A percentile compares a stretch with the other conserved stretches of the same genome.
Conservation (phyloP, 768 basidiomycete species). For the Auricularia heimuer region DNA sequence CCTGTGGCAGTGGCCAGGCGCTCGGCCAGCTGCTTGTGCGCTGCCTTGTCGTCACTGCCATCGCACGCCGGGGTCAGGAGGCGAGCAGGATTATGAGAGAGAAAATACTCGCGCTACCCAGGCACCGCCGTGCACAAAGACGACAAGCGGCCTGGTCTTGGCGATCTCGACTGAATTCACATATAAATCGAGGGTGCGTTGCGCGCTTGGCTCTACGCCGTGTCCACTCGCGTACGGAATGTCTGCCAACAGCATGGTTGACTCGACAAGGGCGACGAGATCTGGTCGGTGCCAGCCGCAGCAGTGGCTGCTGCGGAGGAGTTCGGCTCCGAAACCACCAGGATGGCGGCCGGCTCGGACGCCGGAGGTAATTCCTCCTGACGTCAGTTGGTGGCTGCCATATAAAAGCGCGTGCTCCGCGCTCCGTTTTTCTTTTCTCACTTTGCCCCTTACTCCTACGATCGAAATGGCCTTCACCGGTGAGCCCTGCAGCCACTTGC, state of each 20-base stretch:
- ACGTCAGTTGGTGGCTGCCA: not conserved
- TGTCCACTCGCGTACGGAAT: not conserved
- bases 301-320: too few species aligned
- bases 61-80: not conserved
- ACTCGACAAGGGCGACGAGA: not conserved
- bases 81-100: slow-evolving; percentile 3
- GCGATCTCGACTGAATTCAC: not conserved
- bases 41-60: slow-evolving; percentile 61
- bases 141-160: slow-evolving; percentile 34
- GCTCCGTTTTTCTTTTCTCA: not conserved
- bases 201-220: not conserved
- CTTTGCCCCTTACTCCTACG: slow-evolving; percentile 7
- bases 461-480: slow-evolving; percentile 55
- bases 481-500: slow-evolving; percentile 12
- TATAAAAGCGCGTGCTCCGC: not conserved
- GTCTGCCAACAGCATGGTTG: not conserved
- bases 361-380: not conserved
- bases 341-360: too few species aligned
- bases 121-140: slow-evolving; percentile 77
- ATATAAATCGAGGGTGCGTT: not conserved
- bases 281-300: too few species aligned
- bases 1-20: slow-evolving; percentile 39
- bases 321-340: too few species aligned
- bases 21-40: slow-evolving; percentile 45
- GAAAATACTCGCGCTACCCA: slow-evolving; percentile 56